Percentiles rank a stretch among this genome's conserved stretches.
Evolutionary conservation across 1,284 basidiomycete genomes (phyloP).

Genomic region (Austroboletus rostrupii): DNA sequence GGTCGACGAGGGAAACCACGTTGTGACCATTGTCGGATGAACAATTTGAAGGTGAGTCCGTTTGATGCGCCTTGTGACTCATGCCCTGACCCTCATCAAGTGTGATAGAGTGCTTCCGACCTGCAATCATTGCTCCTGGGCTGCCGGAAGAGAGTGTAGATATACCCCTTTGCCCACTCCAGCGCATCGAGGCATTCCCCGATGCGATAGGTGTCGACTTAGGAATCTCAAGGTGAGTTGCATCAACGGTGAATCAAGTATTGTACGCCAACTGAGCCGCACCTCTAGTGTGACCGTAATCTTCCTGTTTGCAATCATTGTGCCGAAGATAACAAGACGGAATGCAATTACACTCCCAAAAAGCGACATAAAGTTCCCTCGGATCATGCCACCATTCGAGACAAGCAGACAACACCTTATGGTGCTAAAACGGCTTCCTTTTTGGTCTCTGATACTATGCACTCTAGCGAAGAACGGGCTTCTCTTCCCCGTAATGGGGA

Average conservation of each 20-base stretch:
- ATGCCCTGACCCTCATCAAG: constrained; percentile 33
- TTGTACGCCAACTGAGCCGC: constrained; percentile 4
- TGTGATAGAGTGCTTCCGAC: constrained; percentile 66
- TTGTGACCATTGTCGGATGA: constrained; percentile 65
- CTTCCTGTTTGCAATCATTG: constrained; percentile 69
- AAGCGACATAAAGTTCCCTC: constrained; percentile 54
- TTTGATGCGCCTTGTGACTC: constrained; percentile 4
- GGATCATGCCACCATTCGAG: constrained; percentile 39
- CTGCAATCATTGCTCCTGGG: constrained; percentile 72
- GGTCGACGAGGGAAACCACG: constrained; percentile 67
- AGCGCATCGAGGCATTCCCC: constrained; percentile 68
- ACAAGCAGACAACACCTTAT: constrained; percentile 38
- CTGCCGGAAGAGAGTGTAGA: constrained; percentile 56
- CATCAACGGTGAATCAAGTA: constrained; percentile 1
- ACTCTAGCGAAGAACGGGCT: constrained; percentile 27
- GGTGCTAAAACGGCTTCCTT: constrained; percentile 49
- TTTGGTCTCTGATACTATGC: constrained; percentile 40
- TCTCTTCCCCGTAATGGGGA: constrained; percentile 21
- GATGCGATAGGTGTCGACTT: constrained; percentile 64
- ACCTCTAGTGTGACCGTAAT: constrained; percentile 58
- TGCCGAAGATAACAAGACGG: constrained; percentile 42
- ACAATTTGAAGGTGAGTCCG: constrained; percentile 61
- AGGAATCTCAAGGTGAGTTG: constrained; percentile 60
- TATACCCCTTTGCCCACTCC: constrained; percentile 71
- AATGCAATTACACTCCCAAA: constrained; percentile 68